Conservation (phyloP, 768 basidiomycete species). For the Royoungia palumana region DNA sequence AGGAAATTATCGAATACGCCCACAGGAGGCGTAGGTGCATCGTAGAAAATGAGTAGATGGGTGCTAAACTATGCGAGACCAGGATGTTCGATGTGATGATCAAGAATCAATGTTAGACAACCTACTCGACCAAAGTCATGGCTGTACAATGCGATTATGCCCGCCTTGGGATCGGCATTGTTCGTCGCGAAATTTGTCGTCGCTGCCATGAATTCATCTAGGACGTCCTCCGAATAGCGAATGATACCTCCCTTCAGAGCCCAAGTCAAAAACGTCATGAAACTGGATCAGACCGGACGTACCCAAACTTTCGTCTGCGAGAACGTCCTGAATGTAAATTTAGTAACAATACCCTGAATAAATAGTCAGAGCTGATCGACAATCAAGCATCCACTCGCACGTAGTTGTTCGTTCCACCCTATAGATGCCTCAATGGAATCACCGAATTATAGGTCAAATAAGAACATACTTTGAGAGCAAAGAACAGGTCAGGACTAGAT, state of each 20-base stretch:
- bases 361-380: not conserved
- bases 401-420: slow-evolving; percentile 64
- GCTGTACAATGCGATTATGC: slow-evolving; percentile 43
- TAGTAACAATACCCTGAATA: slow-evolving; percentile 51
- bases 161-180: slow-evolving; percentile 12
- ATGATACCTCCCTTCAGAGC: slow-evolving; percentile 45
- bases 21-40: slow-evolving; percentile 34
- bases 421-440: not conserved
- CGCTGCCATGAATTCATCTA: slow-evolving; percentile 6
- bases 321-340: slow-evolving; percentile 48
- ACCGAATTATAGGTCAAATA: not conserved
- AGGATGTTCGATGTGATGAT: not conserved
- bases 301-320: slow-evolving; percentile 60
- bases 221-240: slow-evolving; percentile 12
- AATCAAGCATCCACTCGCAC: slow-evolving; percentile 16
- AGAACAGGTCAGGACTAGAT: slow-evolving; percentile 38
- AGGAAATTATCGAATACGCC: slow-evolving; percentile 27
- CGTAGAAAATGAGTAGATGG: slow-evolving; percentile 50
- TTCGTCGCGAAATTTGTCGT: slow-evolving; percentile 10
- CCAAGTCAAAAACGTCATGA: not conserved
- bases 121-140: not conserved
- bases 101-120: not conserved
- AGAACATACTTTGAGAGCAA: slow-evolving; percentile 35
- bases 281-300: slow-evolving; percentile 14
- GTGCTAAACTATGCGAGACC: slow-evolving; percentile 5